Conservation (phyloP, 345 rosid genomes). For the Psidium friedrichsthalianum region DNA sequence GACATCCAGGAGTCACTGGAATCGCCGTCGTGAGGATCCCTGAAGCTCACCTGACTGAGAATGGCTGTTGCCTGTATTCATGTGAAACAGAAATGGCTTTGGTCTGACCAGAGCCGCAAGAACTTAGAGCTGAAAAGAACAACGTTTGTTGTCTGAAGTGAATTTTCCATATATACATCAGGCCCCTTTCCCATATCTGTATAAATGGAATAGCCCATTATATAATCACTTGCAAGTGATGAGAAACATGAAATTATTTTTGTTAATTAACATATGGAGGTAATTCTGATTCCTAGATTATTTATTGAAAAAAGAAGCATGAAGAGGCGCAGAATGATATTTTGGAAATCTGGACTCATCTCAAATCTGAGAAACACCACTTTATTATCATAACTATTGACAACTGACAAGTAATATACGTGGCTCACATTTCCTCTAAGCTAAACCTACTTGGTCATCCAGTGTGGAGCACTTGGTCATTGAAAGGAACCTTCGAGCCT, state of each 20-base stretch:
- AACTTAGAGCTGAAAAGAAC: background rate
- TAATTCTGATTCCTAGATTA: background rate
- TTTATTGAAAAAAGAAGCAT: background rate
- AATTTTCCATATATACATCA: no score
- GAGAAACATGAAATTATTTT: background rate
- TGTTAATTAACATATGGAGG: background rate
- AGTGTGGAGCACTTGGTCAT: background rate
- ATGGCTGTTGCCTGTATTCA: constrained; percentile 67
- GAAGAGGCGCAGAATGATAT: background rate
- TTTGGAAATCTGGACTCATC: background rate
- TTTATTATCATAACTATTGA: background rate
- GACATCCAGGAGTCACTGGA: constrained; percentile 52
- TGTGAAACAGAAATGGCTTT: constrained; percentile 45
- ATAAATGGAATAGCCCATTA: no score
- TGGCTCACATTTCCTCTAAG: background rate
- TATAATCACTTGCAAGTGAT: accelerated
- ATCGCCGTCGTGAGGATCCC: constrained; percentile 50
- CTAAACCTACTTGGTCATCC: background rate
- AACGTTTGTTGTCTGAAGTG: constrained; percentile 22
- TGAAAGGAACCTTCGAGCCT: background rate
- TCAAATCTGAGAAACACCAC: background rate
- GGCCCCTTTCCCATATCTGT: no score
- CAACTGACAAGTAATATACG: no score
- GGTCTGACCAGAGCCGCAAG: constrained; percentile 29
- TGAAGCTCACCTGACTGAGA: constrained; percentile 52